Percentiles rank a stretch among this genome's conserved stretches.
Evolutionary conservation across 2,329 filamentous ascomycete genomes (phyloP).

Genomic region (Orbilia javanica): DNA sequence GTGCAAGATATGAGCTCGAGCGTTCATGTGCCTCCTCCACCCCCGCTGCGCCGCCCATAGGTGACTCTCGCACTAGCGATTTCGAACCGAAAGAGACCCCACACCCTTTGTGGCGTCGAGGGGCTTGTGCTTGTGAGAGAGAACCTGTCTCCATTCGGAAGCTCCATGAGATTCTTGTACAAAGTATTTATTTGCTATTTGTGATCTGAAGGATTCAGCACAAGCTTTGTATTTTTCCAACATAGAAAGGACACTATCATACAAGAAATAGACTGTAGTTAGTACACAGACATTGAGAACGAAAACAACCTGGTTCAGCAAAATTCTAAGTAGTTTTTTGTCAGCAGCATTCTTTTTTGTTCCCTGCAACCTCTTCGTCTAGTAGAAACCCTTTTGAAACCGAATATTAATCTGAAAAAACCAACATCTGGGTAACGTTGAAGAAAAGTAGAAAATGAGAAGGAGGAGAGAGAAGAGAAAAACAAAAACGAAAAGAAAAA

Average conservation of each 20-base stretch:
- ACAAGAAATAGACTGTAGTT: background rate
- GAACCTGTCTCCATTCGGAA: background rate
- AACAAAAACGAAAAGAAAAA: background rate
- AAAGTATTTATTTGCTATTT: background rate
- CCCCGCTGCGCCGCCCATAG: background rate
- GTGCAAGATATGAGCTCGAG: background rate
- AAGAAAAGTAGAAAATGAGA: background rate
- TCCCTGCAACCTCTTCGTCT: background rate
- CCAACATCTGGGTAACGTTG: background rate
- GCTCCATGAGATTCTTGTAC: background rate
- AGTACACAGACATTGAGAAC: background rate
- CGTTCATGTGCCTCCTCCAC: background rate
- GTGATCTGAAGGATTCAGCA: background rate
- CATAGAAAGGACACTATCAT: background rate
- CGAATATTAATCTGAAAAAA: background rate
- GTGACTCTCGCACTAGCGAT: background rate
- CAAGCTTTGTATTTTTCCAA: background rate
- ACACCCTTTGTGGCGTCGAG: background rate
- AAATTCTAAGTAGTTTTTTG: slow-evolving; percentile 5
- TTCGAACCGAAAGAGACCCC: background rate
- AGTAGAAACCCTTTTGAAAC: background rate
- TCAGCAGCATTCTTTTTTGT: background rate
- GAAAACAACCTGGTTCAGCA: background rate
- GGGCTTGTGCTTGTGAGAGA: background rate
- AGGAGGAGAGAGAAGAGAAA: background rate